Evolutionary conservation across 345 rosid species (phyloP).

Genomic region (Iberis pinnata): DNA sequence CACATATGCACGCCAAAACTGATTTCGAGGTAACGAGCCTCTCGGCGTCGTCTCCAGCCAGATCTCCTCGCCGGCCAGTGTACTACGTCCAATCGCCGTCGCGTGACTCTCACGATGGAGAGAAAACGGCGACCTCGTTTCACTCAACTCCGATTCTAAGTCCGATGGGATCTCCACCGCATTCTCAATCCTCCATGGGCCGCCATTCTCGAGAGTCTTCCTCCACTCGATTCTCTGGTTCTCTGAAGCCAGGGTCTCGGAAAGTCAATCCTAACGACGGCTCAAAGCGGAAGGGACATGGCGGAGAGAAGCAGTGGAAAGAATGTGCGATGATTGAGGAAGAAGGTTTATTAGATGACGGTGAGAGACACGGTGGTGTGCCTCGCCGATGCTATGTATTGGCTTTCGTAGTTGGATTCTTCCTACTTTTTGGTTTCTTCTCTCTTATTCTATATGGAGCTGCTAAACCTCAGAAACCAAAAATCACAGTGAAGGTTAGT

Average conservation of each 20-base stretch:
- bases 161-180: slow-evolving; percentile 90
- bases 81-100: slow-evolving; percentile 97
- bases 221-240: slow-evolving; percentile 84
- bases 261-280: slow-evolving; percentile 75
- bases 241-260: slow-evolving; percentile 79
- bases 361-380: slow-evolving; percentile 48
- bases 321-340: slow-evolving; percentile 79
- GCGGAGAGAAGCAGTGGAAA: slow-evolving; percentile 66
- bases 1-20: slow-evolving; percentile 81
- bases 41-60: slow-evolving; percentile 76
- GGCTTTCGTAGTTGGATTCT: slow-evolving; percentile 69
- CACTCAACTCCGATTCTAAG: slow-evolving; percentile 90
- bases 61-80: slow-evolving; percentile 83
- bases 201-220: slow-evolving; percentile 89
- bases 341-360: slow-evolving; percentile 92
- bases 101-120: slow-evolving; percentile 94
- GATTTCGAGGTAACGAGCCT: slow-evolving; percentile 96
- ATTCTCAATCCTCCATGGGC: slow-evolving; percentile 85
- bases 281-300: slow-evolving; percentile 39
- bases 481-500: slow-evolving; percentile 65
- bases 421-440: slow-evolving; percentile 70
- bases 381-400: slow-evolving; percentile 83
- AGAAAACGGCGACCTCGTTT: slow-evolving; percentile 90
- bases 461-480: slow-evolving; percentile 81
- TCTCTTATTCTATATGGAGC: slow-evolving; percentile 90